phyloP scores from a whole-genome alignment of 257 asterid genomes.

The Plantago elongata region DNA sequence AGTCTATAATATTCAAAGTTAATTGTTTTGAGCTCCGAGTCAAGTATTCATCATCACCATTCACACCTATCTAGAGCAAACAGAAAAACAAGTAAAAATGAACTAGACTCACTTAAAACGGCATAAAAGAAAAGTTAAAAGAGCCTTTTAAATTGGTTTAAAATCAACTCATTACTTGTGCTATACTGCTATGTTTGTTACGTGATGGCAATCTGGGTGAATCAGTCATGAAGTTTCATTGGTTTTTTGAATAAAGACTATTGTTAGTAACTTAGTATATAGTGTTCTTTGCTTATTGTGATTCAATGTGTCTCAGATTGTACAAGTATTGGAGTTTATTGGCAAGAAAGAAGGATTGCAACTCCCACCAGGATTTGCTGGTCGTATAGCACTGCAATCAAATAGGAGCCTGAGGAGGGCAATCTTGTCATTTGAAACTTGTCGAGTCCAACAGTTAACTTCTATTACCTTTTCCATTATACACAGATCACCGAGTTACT shows the following conservation, averaged over 20 bases:
- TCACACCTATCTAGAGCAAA: no score
- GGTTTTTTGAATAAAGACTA: not conserved
- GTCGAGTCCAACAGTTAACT: constrained; percentile 91
- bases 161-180: no score
- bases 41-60: no score
- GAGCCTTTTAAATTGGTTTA: no score
- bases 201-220: no score
- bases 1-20: no score
- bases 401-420: constrained; percentile 93
- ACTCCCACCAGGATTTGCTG: constrained; percentile 73
- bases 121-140: no score
- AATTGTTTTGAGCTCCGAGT: no score
- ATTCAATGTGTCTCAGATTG: constrained; percentile 42
- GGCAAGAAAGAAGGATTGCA: constrained; percentile 90
- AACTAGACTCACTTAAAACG: no score
- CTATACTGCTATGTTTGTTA: no score
- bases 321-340: constrained; percentile 72
- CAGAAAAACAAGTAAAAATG: no score
- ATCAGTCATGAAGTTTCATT: no score
- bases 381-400: constrained; percentile 75
- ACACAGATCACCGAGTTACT: constrained; percentile 7
- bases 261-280: not conserved
- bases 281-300: constrained; percentile 4
- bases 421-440: constrained; percentile 80
- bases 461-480: constrained; percentile 18